Percentiles rank a stretch among this genome's conserved stretches.
These are phyloP conservation scores for Nannochloris sp. DNA, from an alignment of 139 green algal species.

Conservation along the genomic window DNA sequence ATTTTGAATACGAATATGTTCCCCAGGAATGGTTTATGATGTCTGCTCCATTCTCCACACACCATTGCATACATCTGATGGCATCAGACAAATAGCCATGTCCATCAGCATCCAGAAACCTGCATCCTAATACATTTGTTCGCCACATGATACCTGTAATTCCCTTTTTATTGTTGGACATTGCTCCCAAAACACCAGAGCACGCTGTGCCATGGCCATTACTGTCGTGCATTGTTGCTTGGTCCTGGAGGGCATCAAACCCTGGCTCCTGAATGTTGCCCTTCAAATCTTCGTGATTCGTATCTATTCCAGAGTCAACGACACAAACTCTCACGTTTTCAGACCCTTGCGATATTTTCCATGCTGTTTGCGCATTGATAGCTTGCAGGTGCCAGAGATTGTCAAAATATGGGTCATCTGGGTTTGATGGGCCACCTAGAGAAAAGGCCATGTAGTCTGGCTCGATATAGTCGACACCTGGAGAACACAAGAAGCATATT, in stretches of 20 bases:
- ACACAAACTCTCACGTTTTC: conserved; percentile 1
- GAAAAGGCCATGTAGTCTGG: not conserved
- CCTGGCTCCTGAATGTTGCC: conserved; percentile 3
- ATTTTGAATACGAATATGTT: not conserved
- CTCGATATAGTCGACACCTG: not conserved
- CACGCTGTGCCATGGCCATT: conserved; percentile 1
- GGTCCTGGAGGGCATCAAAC: not conserved
- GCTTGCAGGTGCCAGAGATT: not conserved
- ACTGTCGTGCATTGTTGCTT: not conserved
- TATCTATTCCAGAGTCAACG: conserved; percentile 11
- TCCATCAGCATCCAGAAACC: conserved; percentile 16
- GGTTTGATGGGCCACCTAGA: not conserved
- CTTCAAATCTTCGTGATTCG: conserved; percentile 3
- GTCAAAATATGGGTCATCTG: not conserved
- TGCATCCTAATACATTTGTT: conserved; percentile 16
- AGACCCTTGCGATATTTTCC: not conserved
- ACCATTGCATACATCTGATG: not conserved
- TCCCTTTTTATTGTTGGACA: conserved; percentile 17
- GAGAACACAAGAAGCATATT: not conserved
- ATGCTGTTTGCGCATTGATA: conserved; percentile 3
- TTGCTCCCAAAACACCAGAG: conserved; percentile 7
- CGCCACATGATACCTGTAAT: conserved; percentile 10
- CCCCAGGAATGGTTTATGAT: conserved; percentile 16
- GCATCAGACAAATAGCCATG: not conserved
- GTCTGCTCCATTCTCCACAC: conserved; percentile 1